phyloP scores from a whole-genome alignment of 495 filamentous ascomycete genomes.

The Annulohypoxylon stygium region DNA sequence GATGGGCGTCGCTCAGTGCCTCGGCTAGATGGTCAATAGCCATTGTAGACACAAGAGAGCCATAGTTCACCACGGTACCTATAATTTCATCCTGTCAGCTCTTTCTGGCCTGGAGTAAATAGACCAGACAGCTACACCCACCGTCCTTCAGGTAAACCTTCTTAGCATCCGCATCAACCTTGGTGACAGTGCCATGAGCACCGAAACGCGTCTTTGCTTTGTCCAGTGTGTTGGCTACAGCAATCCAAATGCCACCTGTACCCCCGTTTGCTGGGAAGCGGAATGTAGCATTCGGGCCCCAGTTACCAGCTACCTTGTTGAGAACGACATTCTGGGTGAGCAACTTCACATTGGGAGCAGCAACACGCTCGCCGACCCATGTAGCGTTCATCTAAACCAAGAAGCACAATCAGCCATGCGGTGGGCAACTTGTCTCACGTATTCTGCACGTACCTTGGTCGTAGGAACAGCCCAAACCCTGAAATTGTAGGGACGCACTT shows the following conservation, averaged over 20 bases:
- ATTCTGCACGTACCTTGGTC: slow-evolving; percentile 77
- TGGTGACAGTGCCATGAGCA: slow-evolving; percentile 82
- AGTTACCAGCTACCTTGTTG: slow-evolving; percentile 95
- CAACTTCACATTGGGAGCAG: slow-evolving; percentile 94
- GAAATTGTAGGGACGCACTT: slow-evolving; percentile 96
- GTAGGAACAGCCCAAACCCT: slow-evolving; percentile 99
- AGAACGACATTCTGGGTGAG: slow-evolving; percentile 95
- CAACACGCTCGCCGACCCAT: slow-evolving; percentile 99
- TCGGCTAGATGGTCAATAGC: slow-evolving; percentile 90
- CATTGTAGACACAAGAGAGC: slow-evolving; percentile 96
- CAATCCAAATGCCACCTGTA: slow-evolving; percentile 99
- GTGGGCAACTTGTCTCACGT: not conserved
- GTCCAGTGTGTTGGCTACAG: slow-evolving; percentile 92
- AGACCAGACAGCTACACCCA: too few species aligned
- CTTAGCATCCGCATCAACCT: slow-evolving; percentile 87
- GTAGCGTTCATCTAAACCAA: slow-evolving; percentile 88
- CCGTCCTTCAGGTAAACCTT: slow-evolving; percentile 85
- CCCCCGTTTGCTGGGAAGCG: slow-evolving; percentile 95
- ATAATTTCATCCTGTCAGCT: too few species aligned
- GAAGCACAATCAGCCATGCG: not conserved
- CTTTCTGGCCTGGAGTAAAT: too few species aligned
- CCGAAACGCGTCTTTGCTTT: slow-evolving; percentile 92
- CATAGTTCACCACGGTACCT: slow-evolving; percentile 82
- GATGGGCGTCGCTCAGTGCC: slow-evolving; percentile 69
- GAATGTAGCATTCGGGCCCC: slow-evolving; percentile 98